A percentile compares a stretch with the other conserved stretches of the same genome.
Evolutionary conservation across 2,329 filamentous ascomycete species (phyloP).

Genomic region (Rasamsonia emersonii): DNA sequence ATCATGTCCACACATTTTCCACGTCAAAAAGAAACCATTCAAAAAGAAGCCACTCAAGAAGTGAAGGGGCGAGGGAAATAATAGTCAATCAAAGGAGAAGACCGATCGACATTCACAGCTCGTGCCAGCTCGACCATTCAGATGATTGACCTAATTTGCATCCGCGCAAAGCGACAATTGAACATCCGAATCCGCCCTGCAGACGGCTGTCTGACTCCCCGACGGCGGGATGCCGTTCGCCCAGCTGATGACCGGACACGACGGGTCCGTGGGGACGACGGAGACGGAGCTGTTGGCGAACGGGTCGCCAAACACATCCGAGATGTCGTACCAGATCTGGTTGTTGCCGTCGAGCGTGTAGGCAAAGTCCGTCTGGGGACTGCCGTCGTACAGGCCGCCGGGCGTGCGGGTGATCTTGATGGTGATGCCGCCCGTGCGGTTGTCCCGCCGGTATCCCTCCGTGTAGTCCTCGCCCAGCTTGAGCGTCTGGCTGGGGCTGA

Average conservation of each 20-base stretch:
- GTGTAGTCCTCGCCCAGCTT: slow-evolving; percentile 18
- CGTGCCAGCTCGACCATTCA: slow-evolving; percentile 15
- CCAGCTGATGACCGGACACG: slow-evolving; percentile 19
- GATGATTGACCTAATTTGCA: background rate
- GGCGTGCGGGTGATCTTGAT: slow-evolving; percentile 31
- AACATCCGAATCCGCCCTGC: slow-evolving; percentile 15
- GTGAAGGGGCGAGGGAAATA: too few species aligned
- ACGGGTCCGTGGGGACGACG: slow-evolving; percentile 14
- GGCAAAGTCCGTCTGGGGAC: slow-evolving; percentile 33
- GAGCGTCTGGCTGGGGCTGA: slow-evolving; percentile 17
- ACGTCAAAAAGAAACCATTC: too few species aligned
- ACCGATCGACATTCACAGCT: too few species aligned
- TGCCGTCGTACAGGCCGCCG: slow-evolving; percentile 25
- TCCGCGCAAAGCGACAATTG: slow-evolving; percentile 12
- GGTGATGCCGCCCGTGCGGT: slow-evolving; percentile 30
- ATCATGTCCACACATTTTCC: too few species aligned
- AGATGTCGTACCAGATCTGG: slow-evolving; percentile 35
- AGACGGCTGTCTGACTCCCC: slow-evolving; percentile 23
- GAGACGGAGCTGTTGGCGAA: slow-evolving; percentile 23
- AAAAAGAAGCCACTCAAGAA: too few species aligned
- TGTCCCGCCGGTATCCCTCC: slow-evolving; percentile 27
- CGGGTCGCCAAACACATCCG: slow-evolving; percentile 37
- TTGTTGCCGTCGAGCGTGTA: slow-evolving; percentile 27
- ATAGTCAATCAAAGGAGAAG: too few species aligned
- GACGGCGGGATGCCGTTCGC: slow-evolving; percentile 21